Conservation (phyloP, 2,329 filamentous ascomycete species). For the Aspergillus bombycis region DNA sequence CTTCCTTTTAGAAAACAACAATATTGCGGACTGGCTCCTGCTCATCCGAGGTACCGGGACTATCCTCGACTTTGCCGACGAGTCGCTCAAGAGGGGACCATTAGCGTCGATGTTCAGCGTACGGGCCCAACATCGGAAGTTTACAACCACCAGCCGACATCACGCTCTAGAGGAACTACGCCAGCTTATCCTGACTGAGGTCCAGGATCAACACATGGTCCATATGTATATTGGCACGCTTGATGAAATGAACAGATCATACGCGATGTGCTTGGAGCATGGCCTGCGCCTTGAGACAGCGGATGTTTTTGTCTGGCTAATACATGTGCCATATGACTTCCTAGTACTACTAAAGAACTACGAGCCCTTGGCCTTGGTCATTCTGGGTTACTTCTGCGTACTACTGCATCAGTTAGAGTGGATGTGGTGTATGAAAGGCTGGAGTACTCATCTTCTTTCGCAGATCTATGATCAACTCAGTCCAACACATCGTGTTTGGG, state of each 20-base stretch:
- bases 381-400: constrained; percentile 22
- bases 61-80: constrained; percentile 33
- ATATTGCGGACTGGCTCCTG: constrained; percentile 42
- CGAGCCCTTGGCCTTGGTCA: constrained; percentile 17
- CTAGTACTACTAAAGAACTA: constrained; percentile 9
- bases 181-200: constrained; percentile 12
- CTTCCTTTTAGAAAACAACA: constrained; percentile 36
- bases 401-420: constrained; percentile 21
- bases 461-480: constrained; percentile 15
- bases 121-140: neutral
- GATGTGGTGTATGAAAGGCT: constrained; percentile 25
- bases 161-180: constrained; percentile 15
- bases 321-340: constrained; percentile 20
- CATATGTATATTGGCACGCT: constrained; percentile 17
- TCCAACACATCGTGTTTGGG: constrained; percentile 16
- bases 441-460: constrained; percentile 17
- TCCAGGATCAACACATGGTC: neutral
- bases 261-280: constrained; percentile 10
- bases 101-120: constrained; percentile 20
- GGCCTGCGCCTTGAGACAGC: constrained; percentile 19
- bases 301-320: constrained; percentile 26
- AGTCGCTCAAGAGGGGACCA: constrained; percentile 20
- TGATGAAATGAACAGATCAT: constrained; percentile 19
- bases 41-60: constrained; percentile 41
- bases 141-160: neutral